Evolutionary conservation across 306 rosid species (phyloP).

Genomic region (Quercus variabilis): DNA sequence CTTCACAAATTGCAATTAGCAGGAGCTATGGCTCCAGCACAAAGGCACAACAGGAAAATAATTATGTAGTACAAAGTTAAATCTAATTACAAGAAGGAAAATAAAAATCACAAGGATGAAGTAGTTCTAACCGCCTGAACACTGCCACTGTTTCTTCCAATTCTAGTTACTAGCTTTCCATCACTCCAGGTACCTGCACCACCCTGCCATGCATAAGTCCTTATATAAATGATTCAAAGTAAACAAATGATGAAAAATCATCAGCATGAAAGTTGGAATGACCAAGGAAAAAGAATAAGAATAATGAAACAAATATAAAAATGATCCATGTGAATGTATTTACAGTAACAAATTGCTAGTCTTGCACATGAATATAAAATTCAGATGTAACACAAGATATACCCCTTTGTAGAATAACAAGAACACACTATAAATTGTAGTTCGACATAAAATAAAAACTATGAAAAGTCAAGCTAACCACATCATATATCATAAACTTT

Average conservation of each 20-base stretch:
- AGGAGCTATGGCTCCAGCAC: neutral
- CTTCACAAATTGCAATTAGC: neutral
- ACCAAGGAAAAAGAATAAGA: neutral
- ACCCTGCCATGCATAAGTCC: conserved; percentile 99
- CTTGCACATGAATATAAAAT: neutral
- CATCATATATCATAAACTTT: too few species aligned
- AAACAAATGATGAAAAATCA: conserved; percentile 15
- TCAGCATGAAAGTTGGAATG: conserved; percentile 2
- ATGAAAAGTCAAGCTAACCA: too few species aligned
- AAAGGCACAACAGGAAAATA: neutral
- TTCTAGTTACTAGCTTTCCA: conserved; percentile 92
- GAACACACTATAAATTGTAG: neutral
- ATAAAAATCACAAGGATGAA: neutral
- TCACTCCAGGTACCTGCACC: conserved; percentile 99
- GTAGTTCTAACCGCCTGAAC: conserved; percentile 68
- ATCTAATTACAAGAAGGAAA: neutral
- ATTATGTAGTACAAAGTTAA: neutral
- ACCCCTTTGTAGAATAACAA: neutral
- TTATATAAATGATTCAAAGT: conserved; percentile 49
- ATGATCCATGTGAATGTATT: neutral
- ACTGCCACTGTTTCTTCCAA: conserved; percentile 90
- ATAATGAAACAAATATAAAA: neutral
- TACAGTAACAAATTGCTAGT: neutral
- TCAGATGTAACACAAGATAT: neutral
- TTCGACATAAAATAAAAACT: neutral